Conservation (phyloP, 306 rosid genomes). For the Carpinus fangiana region DNA sequence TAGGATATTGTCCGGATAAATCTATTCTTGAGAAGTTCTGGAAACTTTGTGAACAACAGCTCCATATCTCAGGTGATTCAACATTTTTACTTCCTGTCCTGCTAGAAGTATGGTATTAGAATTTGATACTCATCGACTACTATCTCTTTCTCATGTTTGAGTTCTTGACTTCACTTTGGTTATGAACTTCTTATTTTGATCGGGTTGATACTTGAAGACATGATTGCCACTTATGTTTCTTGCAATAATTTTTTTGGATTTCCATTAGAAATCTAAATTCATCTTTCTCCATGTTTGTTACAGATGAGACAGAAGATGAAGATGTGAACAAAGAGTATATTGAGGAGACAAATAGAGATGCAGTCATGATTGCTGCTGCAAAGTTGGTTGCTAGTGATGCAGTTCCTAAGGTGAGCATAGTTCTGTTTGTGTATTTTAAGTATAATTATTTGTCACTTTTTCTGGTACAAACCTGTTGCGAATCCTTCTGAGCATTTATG, state of each 20-base stretch:
- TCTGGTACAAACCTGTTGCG: constrained; percentile 6
- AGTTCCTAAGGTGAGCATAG: constrained; percentile 66
- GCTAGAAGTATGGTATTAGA: neutral
- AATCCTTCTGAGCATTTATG: neutral
- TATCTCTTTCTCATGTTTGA: constrained; percentile 18
- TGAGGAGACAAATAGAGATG: constrained; percentile 80
- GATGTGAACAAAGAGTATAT: constrained; percentile 65
- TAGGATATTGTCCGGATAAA: constrained; percentile 69
- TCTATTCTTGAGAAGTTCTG: constrained; percentile 62
- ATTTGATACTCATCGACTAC: neutral
- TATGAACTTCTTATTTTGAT: constrained; percentile 22
- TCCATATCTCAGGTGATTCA: constrained; percentile 63
- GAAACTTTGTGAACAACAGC: constrained; percentile 79
- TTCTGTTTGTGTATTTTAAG: neutral
- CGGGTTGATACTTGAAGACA: constrained; percentile 14
- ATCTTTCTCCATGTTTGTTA: constrained; percentile 22
- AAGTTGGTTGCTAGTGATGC: constrained; percentile 60
- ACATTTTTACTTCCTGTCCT: neutral
- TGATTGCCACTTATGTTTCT: constrained; percentile 4
- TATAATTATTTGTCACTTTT: constrained; percentile 4
- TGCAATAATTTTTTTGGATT: constrained; percentile 14
- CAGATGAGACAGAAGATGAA: constrained; percentile 89
- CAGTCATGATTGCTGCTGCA: constrained; percentile 73
- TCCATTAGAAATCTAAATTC: constrained; percentile 16
- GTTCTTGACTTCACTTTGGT: constrained; percentile 14